Base-by-base conservation (phyloP, 305 asterid genomes). In the Fraxinus floribunda region DNA sequence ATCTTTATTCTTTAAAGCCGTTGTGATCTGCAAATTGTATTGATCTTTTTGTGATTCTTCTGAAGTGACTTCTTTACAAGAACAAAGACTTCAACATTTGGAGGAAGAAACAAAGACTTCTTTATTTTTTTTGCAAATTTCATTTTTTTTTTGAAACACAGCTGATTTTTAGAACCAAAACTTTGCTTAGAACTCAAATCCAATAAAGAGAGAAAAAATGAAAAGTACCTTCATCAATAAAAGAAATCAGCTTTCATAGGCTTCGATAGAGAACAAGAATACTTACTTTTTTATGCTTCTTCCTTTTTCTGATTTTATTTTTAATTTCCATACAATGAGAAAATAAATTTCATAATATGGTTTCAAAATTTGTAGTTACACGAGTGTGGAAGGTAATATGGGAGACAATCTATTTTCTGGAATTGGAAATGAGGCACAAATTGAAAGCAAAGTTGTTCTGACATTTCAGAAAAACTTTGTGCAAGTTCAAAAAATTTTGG, bases 401-500 rank as follows among this genome's bases (percentile, higher is more conserved):
- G 98, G 91, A 75, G 97, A 89, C 76, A 93, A 87, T 49, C 81
- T 88, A 86, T 91, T 90, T 86, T 85, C 92, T 16, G 85, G 86
- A 74, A 88, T 90, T 75, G 92, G 89, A 5, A 87, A 85, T 46
- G 91, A 89, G 15, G 77, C 86, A 10, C 95, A 84, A 77, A 82
- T 92, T 22, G 96, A 95, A 72, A 82, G 90, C 75, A 92, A 92
- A 81, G 90, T 90, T 39, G 77, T 87, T 1, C 96, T 92, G 46
- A 87, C 93, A 62, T 88, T 93, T 82, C 96, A 92, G 84, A 93
- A 91, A 75, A 94, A 90, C 84, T 91, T 90, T 82, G 92, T 89
- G 84, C 93, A 91, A 81, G 98, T 90, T 4, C 98, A 94, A 68
- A 93, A 79, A 88, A 90, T 93, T 80, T 80, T 94, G 86, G 98